Percentiles rank a stretch among this genome's conserved stretches.
Evolutionary conservation across 495 filamentous ascomycete species (phyloP).

Genomic region (Cercophora sp.): DNA sequence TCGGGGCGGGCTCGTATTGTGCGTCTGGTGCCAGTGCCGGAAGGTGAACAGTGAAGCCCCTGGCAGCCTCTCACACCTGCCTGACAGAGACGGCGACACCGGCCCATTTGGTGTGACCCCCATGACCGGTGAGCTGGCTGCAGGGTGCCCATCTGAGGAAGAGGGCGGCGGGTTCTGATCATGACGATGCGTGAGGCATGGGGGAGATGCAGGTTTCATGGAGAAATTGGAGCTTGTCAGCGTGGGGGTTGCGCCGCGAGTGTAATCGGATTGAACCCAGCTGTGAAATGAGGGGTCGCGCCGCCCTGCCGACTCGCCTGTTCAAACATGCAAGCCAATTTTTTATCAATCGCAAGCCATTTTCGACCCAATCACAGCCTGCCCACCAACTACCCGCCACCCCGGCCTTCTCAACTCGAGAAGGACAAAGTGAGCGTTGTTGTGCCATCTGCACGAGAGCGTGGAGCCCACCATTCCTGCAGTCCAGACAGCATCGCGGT

Average conservation of each 20-base stretch:
- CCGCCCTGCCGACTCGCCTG: too few relatives aligned
- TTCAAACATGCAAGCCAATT: too few relatives aligned
- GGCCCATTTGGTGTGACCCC: conserved; percentile 14
- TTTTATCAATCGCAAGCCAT: too few relatives aligned
- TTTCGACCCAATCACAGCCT: too few relatives aligned
- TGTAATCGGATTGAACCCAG: conserved; percentile 2
- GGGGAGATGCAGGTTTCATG: conserved; percentile 14
- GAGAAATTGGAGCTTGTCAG: conserved; percentile 24
- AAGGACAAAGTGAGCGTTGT: neutral
- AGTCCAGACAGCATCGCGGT: neutral
- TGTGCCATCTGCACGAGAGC: neutral
- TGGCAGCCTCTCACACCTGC: neutral
- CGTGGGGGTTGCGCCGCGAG: conserved; percentile 17
- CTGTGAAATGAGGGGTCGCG: conserved; percentile 11
- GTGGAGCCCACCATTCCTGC: neutral
- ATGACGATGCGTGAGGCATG: conserved; percentile 8
- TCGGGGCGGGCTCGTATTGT: too few relatives aligned
- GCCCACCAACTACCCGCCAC: neutral
- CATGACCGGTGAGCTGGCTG: conserved; percentile 5
- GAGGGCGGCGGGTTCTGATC: conserved; percentile 5
- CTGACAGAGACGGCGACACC: conserved; percentile 21
- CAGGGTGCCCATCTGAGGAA: conserved; percentile 12
- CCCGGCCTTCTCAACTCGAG: neutral
- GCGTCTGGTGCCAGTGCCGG: neutral
- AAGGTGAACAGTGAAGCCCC: conserved; percentile 7